Evolutionary conservation across 257 asterid species (phyloP).

Genomic region (Solanum sitiens): DNA sequence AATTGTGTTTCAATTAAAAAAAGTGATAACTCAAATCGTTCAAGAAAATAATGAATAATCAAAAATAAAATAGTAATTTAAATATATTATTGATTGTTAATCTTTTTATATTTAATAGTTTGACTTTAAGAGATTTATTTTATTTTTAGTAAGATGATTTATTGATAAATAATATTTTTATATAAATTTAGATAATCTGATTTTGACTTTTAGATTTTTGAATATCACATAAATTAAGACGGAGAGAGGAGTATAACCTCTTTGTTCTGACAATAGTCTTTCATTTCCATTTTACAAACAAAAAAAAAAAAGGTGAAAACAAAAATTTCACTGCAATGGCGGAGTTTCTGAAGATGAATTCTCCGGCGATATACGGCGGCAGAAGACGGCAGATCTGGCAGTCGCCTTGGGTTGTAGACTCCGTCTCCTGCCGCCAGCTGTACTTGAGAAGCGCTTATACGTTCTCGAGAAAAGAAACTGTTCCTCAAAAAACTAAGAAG

Average conservation of each 20-base stretch:
- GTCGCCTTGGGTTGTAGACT: conserved; percentile 38
- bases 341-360: not conserved
- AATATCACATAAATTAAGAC: no score
- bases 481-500: conserved; percentile 45
- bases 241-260: no score
- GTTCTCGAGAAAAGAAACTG: conserved; percentile 51
- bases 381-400: conserved; percentile 22
- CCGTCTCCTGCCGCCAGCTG: conserved; percentile 52
- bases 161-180: not conserved
- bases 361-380: conserved; percentile 10
- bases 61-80: no score
- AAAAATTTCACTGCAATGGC: not conserved
- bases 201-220: not conserved
- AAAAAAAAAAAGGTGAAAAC: not conserved
- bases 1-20: no score
- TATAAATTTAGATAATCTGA: not conserved
- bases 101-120: not conserved
- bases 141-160: not conserved
- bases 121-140: not conserved
- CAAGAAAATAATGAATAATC: not conserved
- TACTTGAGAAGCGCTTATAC: conserved; percentile 52
- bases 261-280: not conserved
- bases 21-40: no score
- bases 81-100: not conserved
- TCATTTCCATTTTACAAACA: not conserved